Evolutionary conservation across 768 basidiomycete genomes (phyloP).

Genomic region (Rhodotorula kratochvilovae): DNA sequence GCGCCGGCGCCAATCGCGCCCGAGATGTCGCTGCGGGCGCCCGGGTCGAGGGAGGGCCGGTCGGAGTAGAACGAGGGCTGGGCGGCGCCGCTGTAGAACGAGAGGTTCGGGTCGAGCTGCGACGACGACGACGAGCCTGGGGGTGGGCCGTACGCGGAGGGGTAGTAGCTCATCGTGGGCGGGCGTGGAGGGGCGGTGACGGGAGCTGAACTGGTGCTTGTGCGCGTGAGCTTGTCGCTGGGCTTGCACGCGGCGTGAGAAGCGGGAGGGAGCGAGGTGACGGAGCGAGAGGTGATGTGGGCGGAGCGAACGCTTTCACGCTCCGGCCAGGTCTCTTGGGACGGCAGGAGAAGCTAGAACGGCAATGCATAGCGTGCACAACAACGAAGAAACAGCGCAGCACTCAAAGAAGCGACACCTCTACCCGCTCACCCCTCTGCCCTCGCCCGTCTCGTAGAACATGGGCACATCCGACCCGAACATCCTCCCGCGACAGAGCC

Average conservation of each 20-base stretch:
- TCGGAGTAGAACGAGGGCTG: constrained; percentile 31
- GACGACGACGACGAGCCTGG: not conserved
- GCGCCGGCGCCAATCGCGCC: constrained; percentile 29
- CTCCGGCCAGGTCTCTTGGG: not conserved
- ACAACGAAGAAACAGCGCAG: not conserved
- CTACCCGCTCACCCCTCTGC: not conserved
- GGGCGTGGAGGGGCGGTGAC: not conserved
- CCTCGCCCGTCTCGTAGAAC: not conserved
- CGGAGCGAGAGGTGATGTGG: not conserved
- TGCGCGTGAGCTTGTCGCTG: too few relatives aligned
- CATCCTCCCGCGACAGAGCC: constrained; percentile 16
- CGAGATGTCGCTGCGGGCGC: constrained; percentile 10
- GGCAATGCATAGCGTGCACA: not conserved
- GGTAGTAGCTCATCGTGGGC: constrained; percentile 1
- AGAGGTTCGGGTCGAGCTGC: constrained; percentile 27
- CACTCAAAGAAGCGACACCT: not conserved
- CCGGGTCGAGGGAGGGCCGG: constrained; percentile 19
- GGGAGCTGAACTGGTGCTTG: not conserved
- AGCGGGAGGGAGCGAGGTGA: not conserved
- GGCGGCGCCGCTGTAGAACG: constrained; percentile 38
- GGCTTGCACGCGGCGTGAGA: not conserved
- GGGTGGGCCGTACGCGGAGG: not conserved
- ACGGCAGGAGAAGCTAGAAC: not conserved
- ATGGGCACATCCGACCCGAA: not conserved
- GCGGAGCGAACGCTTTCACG: too few relatives aligned